These are phyloP conservation scores for Cylindrotheca fusiformis DNA, from an alignment of 108 stramenopile genomes.

Conservation along the genomic window DNA sequence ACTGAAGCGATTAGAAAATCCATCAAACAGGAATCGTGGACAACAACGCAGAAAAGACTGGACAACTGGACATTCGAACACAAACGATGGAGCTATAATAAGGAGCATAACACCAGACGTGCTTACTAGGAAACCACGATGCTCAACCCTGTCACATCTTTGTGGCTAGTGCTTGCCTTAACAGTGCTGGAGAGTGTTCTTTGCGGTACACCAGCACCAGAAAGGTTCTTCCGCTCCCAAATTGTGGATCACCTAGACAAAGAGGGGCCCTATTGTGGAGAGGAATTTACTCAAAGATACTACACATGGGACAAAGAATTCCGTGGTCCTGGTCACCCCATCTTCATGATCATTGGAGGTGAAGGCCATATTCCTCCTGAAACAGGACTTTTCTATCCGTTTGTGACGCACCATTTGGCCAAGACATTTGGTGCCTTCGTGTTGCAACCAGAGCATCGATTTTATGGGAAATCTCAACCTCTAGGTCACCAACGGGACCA, in stretches of 20 bases:
- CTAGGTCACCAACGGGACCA: conserved; percentile 17
- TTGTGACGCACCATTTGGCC: conserved; percentile 66
- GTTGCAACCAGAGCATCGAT: conserved; percentile 81
- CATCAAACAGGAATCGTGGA: no score
- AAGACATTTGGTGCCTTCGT: conserved; percentile 67
- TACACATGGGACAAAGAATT: conserved; percentile 56
- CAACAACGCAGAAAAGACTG: no score
- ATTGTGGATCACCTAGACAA: conserved; percentile 25
- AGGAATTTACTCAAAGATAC: conserved; percentile 69
- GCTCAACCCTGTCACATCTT: no score
- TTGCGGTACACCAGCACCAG: conserved; percentile 27
- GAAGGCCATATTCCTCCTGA: conserved; percentile 60
- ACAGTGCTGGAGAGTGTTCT: no score
- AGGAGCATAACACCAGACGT: no score
- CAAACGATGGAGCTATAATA: no score
- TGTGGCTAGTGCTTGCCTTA: no score
- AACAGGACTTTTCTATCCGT: conserved; percentile 74
- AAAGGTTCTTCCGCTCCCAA: conserved; percentile 19
- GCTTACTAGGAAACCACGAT: no score
- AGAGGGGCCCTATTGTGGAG: neutral
- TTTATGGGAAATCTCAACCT: conserved; percentile 79
- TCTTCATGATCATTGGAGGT: conserved; percentile 79
- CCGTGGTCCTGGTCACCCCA: conserved; percentile 73
- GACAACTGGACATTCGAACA: no score
- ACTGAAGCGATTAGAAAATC: no score